Evolutionary conservation across 2,329 filamentous ascomycete genomes (phyloP).

Genomic region (Nemania diffusa): DNA sequence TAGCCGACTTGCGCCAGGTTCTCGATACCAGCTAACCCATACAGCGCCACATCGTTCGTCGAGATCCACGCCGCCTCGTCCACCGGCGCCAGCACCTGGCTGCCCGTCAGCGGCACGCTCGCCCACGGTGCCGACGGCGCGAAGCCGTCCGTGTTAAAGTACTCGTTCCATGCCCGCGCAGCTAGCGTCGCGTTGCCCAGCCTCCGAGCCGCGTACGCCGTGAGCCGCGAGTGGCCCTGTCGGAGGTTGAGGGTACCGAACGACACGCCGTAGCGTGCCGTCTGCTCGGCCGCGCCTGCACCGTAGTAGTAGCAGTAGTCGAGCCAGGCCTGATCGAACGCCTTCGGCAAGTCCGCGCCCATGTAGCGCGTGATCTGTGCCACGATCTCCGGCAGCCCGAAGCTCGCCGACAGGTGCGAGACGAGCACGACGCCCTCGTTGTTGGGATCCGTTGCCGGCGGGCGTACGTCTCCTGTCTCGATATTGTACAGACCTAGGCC

Average conservation of each 20-base stretch:
- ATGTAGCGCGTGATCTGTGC: constrained; percentile 65
- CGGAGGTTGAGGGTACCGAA: constrained; percentile 61
- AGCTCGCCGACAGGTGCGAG: constrained; percentile 67
- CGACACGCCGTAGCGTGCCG: constrained; percentile 60
- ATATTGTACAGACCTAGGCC: constrained; percentile 64
- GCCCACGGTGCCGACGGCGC: constrained; percentile 52
- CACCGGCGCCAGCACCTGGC: constrained; percentile 57
- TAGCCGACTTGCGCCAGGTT: constrained; percentile 57
- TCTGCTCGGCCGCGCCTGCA: constrained; percentile 61
- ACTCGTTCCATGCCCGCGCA: constrained; percentile 64
- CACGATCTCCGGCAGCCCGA: constrained; percentile 68
- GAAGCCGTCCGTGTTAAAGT: constrained; percentile 60
- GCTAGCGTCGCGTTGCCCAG: constrained; percentile 60
- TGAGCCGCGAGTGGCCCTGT: constrained; percentile 68
- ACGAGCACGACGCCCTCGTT: constrained; percentile 64
- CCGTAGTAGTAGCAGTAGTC: constrained; percentile 70
- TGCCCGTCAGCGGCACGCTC: constrained; percentile 55
- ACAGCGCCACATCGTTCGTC: constrained; percentile 67
- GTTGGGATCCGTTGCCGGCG: constrained; percentile 62
- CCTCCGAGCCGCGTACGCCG: constrained; percentile 62
- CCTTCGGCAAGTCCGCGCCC: constrained; percentile 56
- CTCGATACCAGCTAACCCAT: constrained; percentile 67
- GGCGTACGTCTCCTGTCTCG: constrained; percentile 59
- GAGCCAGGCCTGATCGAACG: constrained; percentile 65
- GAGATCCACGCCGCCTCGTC: constrained; percentile 68